phyloP scores from a whole-genome alignment of 108 stramenopile genomes.

The Cyclotella distinguenda region DNA sequence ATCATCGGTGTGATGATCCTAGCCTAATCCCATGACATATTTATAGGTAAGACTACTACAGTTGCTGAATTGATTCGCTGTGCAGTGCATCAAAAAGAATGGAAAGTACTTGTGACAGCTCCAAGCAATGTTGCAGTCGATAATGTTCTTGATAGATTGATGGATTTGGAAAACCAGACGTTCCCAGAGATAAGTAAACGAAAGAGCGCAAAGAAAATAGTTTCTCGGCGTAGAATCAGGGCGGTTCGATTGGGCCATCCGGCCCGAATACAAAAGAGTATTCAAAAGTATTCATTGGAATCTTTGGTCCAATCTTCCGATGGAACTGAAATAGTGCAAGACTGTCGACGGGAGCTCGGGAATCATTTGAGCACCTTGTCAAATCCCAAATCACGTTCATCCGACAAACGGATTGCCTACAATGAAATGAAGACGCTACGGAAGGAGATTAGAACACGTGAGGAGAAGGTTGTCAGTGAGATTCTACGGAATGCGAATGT shows the following conservation, averaged over 20 bases:
- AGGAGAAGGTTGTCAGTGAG: constrained; percentile 85
- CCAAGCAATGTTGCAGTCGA: constrained; percentile 99
- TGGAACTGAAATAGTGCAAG: constrained; percentile 93
- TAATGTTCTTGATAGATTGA: constrained; percentile 91
- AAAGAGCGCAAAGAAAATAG: constrained; percentile 23
- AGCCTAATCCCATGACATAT: not conserved
- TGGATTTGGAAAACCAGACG: constrained; percentile 32
- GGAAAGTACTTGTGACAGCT: constrained; percentile 92
- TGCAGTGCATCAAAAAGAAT: constrained; percentile 61
- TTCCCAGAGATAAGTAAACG: constrained; percentile 1
- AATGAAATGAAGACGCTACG: constrained; percentile 74
- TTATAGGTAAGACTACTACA: constrained; percentile 78
- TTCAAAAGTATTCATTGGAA: constrained; percentile 89
- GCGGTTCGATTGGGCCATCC: constrained; percentile 95
- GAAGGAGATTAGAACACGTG: constrained; percentile 85
- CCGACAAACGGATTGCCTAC: constrained; percentile 63
- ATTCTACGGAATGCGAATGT: constrained; percentile 79
- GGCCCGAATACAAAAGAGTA: constrained; percentile 80
- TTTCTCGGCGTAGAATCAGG: constrained; percentile 39
- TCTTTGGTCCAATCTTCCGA: constrained; percentile 86
- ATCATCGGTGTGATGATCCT: too few species aligned
- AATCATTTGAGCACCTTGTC: constrained; percentile 54
- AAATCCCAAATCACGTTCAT: constrained; percentile 42
- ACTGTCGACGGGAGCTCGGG: constrained; percentile 85
- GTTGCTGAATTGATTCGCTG: constrained; percentile 89